Evolutionary conservation across 148 eudicot species (phyloP).

Genomic region (Chenopodium quinoa): DNA sequence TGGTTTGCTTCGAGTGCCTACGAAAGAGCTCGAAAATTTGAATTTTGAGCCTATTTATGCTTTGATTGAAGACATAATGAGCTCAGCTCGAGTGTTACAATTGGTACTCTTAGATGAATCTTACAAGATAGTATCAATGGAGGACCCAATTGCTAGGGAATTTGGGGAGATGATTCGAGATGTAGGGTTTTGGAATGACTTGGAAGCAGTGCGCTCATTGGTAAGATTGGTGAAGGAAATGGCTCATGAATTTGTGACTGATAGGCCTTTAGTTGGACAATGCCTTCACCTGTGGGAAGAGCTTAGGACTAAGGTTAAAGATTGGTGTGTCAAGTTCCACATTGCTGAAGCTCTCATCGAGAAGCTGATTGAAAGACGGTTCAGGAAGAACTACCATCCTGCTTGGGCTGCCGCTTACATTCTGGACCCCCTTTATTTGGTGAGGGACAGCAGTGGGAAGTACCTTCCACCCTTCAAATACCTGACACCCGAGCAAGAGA

Average conservation of each 20-base stretch:
- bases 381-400: slow-evolving; percentile 84
- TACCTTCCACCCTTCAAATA: slow-evolving; percentile 90
- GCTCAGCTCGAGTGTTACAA: slow-evolving; percentile 69
- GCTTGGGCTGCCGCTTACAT: slow-evolving; percentile 96
- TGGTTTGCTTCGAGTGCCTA: slow-evolving; percentile 46
- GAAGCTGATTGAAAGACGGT: slow-evolving; percentile 58
- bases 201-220: slow-evolving; percentile 75
- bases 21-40: slow-evolving; percentile 31
- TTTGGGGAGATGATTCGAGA: slow-evolving; percentile 74
- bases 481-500: slow-evolving; percentile 81
- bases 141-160: slow-evolving; percentile 67
- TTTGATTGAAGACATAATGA: slow-evolving; percentile 69
- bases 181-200: slow-evolving; percentile 85
- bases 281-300: slow-evolving; percentile 94
- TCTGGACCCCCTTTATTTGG: slow-evolving; percentile 76
- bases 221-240: slow-evolving; percentile 61
- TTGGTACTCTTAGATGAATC: slow-evolving; percentile 64
- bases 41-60: slow-evolving; percentile 47
- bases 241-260: slow-evolving; percentile 71
- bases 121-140: slow-evolving; percentile 63
- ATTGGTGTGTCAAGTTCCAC: slow-evolving; percentile 75
- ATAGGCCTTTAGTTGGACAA: slow-evolving; percentile 75
- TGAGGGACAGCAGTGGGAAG: slow-evolving; percentile 71
- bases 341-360: slow-evolving; percentile 53
- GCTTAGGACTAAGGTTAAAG: slow-evolving; percentile 60